A percentile compares a stretch with the other conserved stretches of the same genome.
Conservation (phyloP, 2,329 filamentous ascomycete species). For the Colletotrichum filicis region DNA sequence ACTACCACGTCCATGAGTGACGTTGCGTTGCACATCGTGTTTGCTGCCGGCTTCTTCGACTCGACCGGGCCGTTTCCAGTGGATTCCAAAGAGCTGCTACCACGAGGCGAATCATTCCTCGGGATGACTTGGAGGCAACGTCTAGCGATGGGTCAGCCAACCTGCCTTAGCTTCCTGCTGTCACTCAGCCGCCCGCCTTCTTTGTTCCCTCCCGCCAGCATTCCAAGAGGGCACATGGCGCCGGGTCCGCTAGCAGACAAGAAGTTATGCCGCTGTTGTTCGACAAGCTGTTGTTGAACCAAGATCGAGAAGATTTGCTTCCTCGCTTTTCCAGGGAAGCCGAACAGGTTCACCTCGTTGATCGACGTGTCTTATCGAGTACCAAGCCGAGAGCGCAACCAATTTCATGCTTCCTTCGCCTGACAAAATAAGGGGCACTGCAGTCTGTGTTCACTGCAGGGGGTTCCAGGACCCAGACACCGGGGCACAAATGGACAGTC, state of each 20-base stretch:
- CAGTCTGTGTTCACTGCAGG: not conserved
- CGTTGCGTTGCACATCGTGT: not conserved
- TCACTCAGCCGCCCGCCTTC: slow-evolving; percentile 5
- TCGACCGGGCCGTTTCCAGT: slow-evolving; percentile 21
- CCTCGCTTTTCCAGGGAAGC: not conserved
- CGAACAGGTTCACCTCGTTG: not conserved
- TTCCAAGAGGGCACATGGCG: not conserved
- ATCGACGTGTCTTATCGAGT: slow-evolving; percentile 1
- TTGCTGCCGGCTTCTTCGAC: slow-evolving; percentile 1
- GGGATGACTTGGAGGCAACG: not conserved
- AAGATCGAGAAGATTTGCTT: not conserved
- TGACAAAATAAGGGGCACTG: slow-evolving; percentile 5
- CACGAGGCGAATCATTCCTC: slow-evolving; percentile 24
- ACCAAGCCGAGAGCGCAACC: not conserved
- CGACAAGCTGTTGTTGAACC: not conserved
- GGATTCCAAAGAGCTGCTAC: slow-evolving; percentile 18
- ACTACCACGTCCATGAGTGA: not conserved
- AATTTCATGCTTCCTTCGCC: slow-evolving; percentile 1
- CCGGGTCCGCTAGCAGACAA: not conserved
- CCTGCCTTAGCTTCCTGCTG: not conserved
- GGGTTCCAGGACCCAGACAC: slow-evolving; percentile 6
- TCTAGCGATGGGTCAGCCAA: slow-evolving; percentile 18
- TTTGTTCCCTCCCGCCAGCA: slow-evolving; percentile 2
- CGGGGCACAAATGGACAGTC: not conserved
- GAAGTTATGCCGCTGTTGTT: not conserved